phyloP scores from a whole-genome alignment of 768 basidiomycete genomes.

The Lactifluus pinguis region DNA sequence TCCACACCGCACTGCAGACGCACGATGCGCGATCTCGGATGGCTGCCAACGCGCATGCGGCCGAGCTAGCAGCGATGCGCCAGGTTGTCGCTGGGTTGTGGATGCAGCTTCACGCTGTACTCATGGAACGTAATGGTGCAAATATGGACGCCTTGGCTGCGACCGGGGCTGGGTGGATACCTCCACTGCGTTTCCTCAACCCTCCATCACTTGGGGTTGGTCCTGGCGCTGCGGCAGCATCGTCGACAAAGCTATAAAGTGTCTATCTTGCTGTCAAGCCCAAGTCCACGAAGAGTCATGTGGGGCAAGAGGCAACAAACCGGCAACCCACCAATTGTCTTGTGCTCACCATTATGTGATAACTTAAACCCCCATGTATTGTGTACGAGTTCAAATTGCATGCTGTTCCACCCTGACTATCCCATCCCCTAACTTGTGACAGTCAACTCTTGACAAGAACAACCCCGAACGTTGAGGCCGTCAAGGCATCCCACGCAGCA shows the following conservation, averaged over 20 bases:
- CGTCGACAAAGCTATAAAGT: slow-evolving; percentile 5
- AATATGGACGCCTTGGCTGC: background rate
- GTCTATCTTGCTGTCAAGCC: background rate
- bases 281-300: background rate
- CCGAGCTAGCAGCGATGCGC: slow-evolving; percentile 18
- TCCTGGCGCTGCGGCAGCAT: background rate
- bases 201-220: background rate
- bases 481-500: no score
- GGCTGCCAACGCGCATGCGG: slow-evolving; percentile 12
- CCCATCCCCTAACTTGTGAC: no score
- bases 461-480: no score
- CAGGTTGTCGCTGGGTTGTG: slow-evolving; percentile 16
- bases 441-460: no score
- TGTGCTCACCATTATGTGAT: background rate
- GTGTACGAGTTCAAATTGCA: background rate
- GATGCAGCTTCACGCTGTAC: slow-evolving; percentile 18
- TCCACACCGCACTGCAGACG: slow-evolving; percentile 14
- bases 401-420: background rate
- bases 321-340: background rate
- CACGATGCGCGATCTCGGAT: slow-evolving; percentile 18
- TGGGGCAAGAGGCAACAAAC: background rate
- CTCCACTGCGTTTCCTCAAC: background rate
- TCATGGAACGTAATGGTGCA: slow-evolving; percentile 17
- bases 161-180: background rate
- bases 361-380: background rate